A percentile compares a stretch with the other conserved stretches of the same genome.
Evolutionary conservation across 805 yeast genomes (phyloP).

Genomic region (Kluyveromyces wickerhamii): DNA sequence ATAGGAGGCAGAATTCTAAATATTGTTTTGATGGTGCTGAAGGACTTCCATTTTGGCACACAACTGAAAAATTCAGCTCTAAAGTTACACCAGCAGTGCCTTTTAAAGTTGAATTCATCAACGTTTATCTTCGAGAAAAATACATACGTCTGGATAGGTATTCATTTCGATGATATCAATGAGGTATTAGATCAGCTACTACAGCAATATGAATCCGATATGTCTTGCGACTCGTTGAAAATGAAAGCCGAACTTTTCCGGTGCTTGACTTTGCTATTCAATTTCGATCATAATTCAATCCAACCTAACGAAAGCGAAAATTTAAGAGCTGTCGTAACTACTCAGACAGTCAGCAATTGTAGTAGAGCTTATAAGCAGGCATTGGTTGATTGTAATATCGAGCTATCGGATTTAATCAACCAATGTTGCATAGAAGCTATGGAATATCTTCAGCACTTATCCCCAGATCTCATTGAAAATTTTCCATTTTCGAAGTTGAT

Average conservation of each 20-base stretch:
- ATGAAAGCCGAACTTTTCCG: conserved; percentile 9
- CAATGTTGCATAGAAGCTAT: neutral
- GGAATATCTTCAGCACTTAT: neutral
- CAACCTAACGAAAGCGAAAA: neutral
- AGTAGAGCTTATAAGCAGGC: no score
- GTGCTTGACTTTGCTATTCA: neutral
- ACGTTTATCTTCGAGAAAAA: conserved; percentile 22
- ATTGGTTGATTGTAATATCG: no score
- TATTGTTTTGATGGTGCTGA: conserved; percentile 39
- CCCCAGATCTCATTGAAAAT: neutral
- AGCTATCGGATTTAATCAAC: no score
- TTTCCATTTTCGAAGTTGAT: conserved; percentile 9
- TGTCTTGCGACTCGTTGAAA: conserved; percentile 7
- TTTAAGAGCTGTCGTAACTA: no score
- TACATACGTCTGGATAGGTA: conserved; percentile 20
- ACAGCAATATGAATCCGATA: neutral
- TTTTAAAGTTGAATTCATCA: conserved; percentile 36
- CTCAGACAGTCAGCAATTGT: no score
- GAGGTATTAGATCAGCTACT: conserved; percentile 19
- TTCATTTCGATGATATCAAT: conserved; percentile 18
- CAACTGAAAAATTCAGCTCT: conserved; percentile 42
- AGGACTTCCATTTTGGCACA: conserved; percentile 18
- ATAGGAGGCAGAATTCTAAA: conserved; percentile 49
- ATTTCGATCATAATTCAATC: neutral
- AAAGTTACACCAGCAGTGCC: conserved; percentile 44